phyloP scores from a whole-genome alignment of 805 yeast genomes.

The Saccharomycopsis fibuligera region DNA sequence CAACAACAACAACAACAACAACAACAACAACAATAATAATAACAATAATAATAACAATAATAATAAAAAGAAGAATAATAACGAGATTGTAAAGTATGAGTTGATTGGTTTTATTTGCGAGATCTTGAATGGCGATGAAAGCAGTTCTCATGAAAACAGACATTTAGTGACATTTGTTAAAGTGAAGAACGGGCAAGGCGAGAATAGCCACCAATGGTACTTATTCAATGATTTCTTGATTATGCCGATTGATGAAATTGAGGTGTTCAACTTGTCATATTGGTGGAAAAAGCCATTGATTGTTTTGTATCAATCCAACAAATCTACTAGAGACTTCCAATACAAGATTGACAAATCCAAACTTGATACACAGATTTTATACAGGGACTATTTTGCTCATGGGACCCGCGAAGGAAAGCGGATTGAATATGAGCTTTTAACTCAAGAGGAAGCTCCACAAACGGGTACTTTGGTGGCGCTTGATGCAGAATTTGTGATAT shows the following conservation, averaged over 20 bases:
- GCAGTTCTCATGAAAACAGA: slow-evolving; percentile 43
- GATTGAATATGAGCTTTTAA: slow-evolving; percentile 62
- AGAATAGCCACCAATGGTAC: slow-evolving; percentile 49
- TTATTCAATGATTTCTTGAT: slow-evolving; percentile 91
- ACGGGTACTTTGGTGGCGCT: slow-evolving; percentile 80
- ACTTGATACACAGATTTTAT: slow-evolving; percentile 59
- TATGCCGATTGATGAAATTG: slow-evolving; percentile 55
- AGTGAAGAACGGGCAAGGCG: slow-evolving; percentile 31
- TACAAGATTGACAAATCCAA: slow-evolving; percentile 39
- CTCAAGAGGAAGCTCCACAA: slow-evolving; percentile 62
- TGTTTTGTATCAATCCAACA: slow-evolving; percentile 54
- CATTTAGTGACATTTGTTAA: slow-evolving; percentile 56
- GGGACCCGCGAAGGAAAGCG: slow-evolving; percentile 52
- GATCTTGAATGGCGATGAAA: slow-evolving; percentile 39
- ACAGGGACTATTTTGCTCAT: slow-evolving; percentile 67
- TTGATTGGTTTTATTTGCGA: slow-evolving; percentile 67
- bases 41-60: background rate
- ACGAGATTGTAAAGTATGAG: slow-evolving; percentile 44
- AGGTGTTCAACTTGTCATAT: slow-evolving; percentile 63
- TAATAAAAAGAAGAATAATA: background rate
- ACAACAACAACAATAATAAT: slow-evolving; percentile 1
- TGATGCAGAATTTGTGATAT: slow-evolving; percentile 92
- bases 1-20: slow-evolving; percentile 16
- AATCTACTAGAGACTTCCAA: slow-evolving; percentile 33
- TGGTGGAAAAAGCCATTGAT: slow-evolving; percentile 84